Base-by-base conservation (phyloP, 2,329 filamentous ascomycete genomes). In the Diaporthe destruens region DNA sequence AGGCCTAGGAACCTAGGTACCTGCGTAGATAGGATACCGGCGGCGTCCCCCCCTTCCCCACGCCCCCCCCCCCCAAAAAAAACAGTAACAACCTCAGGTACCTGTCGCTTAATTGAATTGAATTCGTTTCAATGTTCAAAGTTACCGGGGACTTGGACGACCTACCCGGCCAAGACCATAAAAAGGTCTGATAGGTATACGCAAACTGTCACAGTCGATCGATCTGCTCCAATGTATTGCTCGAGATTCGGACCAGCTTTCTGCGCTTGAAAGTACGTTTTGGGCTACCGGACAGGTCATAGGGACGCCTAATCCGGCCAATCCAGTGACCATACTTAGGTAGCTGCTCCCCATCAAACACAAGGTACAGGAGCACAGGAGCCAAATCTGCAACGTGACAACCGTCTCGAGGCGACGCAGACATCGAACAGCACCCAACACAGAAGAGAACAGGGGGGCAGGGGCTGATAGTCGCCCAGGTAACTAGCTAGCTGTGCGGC, bases 401-500 rank as follows among this genome's bases (percentile, higher is more conserved):
- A 39, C 36, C 36, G 16, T 42, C 39, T 42, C 42, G 23, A 57
- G 25, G n/a, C 1, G 25, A 29, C 39, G 14, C 9, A 47, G 25
- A 6, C 5, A 47, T 23, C 16, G 3, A 23, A n/a, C 14, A 34
- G 25, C 44, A 34, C 12, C 4, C 11, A n/a, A 2, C 11, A n/a
- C 18, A 36, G 12, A 14, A 39, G 14, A 25, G 18, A 7, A 23
- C 44, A 39, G 12, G 36, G 54, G 2, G 2, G 11, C 18, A 36
- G 20, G 20, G 5, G 16, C 18, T 23, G 47, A n/a, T 25, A 20
- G 18, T 1, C 42, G 32, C 20, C 16, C 42, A 23, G 23, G 14
- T 29, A 36, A 61, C n/a, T 61, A 42, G 32, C n/a, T 61, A 42
- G 32, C 32, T 32, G 34, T 70, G 44, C 25, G 42, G 67, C 54